Evolutionary conservation across 257 asterid species (phyloP).

Genomic region (Anisodus tanguticus): DNA sequence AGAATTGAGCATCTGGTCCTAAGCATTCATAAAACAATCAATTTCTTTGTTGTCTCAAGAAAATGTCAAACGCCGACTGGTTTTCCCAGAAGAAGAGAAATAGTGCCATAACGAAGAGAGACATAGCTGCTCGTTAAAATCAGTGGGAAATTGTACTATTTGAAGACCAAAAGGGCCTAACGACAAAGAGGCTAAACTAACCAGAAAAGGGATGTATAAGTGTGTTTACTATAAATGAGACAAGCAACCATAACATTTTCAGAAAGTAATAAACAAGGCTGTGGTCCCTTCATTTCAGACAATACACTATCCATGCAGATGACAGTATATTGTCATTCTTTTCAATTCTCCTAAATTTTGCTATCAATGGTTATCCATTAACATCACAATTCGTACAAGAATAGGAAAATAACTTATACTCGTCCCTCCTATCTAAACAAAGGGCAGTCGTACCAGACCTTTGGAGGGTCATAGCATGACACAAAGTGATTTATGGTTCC

Average conservation of each 20-base stretch:
- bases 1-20: neutral
- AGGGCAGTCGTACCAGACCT: constrained; percentile 58
- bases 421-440: neutral
- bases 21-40: neutral
- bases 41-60: neutral
- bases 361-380: constrained; percentile 7
- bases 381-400: neutral
- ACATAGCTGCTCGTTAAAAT: constrained; percentile 17
- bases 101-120: neutral
- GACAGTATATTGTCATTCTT: neutral
- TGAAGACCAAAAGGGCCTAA: neutral
- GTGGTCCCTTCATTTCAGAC: neutral
- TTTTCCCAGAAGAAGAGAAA: constrained; percentile 3
- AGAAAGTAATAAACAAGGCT: constrained; percentile 6
- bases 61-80: neutral
- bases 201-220: constrained; percentile 13
- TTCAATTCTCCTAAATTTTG: neutral
- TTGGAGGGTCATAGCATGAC: constrained; percentile 76
- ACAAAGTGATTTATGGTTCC: constrained; percentile 89
- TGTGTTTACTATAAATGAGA: neutral
- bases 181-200: neutral
- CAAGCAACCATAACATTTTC: neutral
- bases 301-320: constrained; percentile 22
- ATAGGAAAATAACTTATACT: neutral
- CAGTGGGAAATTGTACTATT: constrained; percentile 6